These are phyloP conservation scores for Neocatenulostroma microsporum DNA, from an alignment of 2,329 filamentous ascomycete species.

Conservation along the genomic window DNA sequence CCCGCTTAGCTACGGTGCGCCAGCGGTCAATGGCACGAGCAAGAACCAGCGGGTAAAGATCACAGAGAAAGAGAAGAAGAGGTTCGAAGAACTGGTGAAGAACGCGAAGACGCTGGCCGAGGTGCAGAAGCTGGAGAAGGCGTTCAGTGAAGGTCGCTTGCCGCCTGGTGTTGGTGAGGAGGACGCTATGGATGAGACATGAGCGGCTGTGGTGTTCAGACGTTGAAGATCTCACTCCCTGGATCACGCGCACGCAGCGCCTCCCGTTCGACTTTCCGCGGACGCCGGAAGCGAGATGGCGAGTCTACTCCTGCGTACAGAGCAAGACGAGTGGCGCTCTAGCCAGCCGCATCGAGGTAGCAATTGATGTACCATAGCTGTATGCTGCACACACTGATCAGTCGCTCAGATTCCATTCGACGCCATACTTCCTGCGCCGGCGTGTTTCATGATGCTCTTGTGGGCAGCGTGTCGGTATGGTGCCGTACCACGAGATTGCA, in stretches of 20 bases:
- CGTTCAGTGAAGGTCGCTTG: conserved; percentile 79
- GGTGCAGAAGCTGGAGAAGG: conserved; percentile 83
- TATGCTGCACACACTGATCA: conserved; percentile 1
- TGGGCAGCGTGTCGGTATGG: too few relatives aligned
- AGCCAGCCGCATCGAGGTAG: background rate
- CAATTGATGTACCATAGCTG: conserved; percentile 2
- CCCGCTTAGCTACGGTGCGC: conserved; percentile 28
- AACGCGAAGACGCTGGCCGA: conserved; percentile 84
- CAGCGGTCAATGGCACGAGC: conserved; percentile 31
- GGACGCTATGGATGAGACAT: conserved; percentile 29
- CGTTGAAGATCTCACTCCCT: too few relatives aligned
- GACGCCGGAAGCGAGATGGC: too few relatives aligned
- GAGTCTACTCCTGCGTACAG: too few relatives aligned
- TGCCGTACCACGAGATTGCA: too few relatives aligned
- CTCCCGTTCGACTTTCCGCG: too few relatives aligned
- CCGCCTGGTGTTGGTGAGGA: conserved; percentile 40
- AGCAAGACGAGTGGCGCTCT: too few relatives aligned
- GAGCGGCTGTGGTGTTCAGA: conserved; percentile 14
- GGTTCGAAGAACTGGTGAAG: conserved; percentile 76
- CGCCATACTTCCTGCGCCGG: background rate
- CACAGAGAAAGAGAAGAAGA: conserved; percentile 80
- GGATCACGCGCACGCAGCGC: too few relatives aligned
- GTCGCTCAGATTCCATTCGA: conserved; percentile 4
- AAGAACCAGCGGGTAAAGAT: conserved; percentile 43
- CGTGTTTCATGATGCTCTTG: background rate